Conservation (phyloP, 2,329 filamentous ascomycete genomes). For the Fusarium pseudograminearum region DNA sequence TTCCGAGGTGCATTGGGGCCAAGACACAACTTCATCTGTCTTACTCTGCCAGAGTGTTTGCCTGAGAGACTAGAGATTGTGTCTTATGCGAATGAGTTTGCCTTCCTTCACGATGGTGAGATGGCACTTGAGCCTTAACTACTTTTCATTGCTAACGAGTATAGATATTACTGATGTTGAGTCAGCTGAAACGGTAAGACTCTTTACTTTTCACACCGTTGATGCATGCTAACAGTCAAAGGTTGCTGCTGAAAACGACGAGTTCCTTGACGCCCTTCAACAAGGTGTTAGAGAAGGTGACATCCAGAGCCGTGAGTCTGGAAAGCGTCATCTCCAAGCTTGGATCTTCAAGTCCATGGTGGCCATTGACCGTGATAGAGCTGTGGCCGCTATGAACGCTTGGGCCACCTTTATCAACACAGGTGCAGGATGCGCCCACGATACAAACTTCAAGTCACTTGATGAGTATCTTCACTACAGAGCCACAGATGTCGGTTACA, state of each 20-base stretch:
- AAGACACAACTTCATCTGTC: background rate
- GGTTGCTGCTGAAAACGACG: background rate
- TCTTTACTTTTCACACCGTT: rapidly evolving
- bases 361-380: background rate
- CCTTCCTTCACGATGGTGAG: background rate
- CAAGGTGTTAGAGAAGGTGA: background rate
- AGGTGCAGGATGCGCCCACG: slow-evolving; percentile 2
- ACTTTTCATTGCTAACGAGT: background rate
- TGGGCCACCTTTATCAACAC: slow-evolving; percentile 2
- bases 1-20: background rate
- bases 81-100: background rate
- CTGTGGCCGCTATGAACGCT: slow-evolving; percentile 1
- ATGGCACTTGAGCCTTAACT: rapidly evolving
- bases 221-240: background rate
- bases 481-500: background rate
- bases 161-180: background rate
- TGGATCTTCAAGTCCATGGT: slow-evolving; percentile 1
- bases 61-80: background rate
- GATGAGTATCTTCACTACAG: slow-evolving; percentile 1
- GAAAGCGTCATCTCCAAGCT: background rate
- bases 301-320: background rate
- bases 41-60: background rate
- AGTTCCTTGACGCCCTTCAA: background rate
- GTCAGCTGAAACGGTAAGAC: background rate
- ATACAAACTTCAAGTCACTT: slow-evolving; percentile 4